Conservation (phyloP, 371 early-diverging fungal species). For the Mortierella sp. region DNA sequence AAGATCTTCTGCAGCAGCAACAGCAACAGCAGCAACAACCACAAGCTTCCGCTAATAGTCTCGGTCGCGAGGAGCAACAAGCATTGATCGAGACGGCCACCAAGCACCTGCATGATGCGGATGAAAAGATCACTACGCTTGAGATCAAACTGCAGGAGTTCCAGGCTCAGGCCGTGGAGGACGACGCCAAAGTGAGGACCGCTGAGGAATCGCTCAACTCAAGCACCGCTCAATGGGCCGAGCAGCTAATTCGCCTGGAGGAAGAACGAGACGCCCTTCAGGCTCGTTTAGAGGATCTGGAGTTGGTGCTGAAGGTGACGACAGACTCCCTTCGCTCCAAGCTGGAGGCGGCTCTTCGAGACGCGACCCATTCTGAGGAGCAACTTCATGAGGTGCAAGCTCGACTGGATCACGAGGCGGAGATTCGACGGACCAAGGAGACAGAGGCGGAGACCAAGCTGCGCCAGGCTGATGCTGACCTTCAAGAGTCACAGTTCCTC, state of each 20-base stretch:
- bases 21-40: background rate
- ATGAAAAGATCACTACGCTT: conserved; percentile 16
- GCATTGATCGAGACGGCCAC: conserved; percentile 24
- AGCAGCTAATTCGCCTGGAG: conserved; percentile 25
- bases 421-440: conserved; percentile 32
- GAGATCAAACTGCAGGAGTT: conserved; percentile 19
- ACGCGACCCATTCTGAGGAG: conserved; percentile 31
- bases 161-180: conserved; percentile 12
- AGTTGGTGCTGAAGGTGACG: conserved; percentile 30
- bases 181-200: conserved; percentile 19
- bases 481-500: conserved; percentile 25
- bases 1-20: conserved; percentile 16
- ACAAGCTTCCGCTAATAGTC: background rate
- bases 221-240: conserved; percentile 15
- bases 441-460: conserved; percentile 38
- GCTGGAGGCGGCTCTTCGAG: conserved; percentile 37
- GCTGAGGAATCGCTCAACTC: conserved; percentile 20
- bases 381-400: conserved; percentile 39
- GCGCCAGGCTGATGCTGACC: conserved; percentile 37
- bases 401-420: conserved; percentile 36
- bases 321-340: conserved; percentile 45
- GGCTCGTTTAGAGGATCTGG: conserved; percentile 34
- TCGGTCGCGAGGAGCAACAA: conserved; percentile 20
- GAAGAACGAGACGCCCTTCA: conserved; percentile 48
- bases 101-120: conserved; percentile 29